phyloP scores from a whole-genome alignment of 495 filamentous ascomycete genomes.

The Penicillium roqueforti region DNA sequence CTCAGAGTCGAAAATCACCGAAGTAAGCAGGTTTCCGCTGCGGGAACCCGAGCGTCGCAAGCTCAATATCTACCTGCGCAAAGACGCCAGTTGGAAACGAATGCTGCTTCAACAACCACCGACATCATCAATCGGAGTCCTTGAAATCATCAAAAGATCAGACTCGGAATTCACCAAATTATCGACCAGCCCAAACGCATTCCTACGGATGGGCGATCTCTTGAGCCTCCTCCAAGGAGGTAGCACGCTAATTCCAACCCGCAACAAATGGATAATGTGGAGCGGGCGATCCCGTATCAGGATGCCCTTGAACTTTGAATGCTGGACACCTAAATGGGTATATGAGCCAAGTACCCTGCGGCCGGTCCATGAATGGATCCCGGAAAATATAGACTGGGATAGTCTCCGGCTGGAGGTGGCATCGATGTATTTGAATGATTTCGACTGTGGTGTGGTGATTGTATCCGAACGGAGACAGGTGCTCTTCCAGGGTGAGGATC shows the following conservation, averaged over 20 bases:
- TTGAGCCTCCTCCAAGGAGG: conserved; percentile 2
- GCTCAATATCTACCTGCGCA: not conserved
- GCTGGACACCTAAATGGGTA: conserved; percentile 4
- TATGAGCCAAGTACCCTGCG: conserved; percentile 1
- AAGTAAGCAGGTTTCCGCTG: conserved; percentile 8
- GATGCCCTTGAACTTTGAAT: conserved; percentile 5
- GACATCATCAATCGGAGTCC: conserved; percentile 5
- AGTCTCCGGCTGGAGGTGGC: conserved; percentile 9
- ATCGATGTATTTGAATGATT: conserved; percentile 8
- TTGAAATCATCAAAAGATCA: conserved; percentile 8
- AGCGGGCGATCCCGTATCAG: conserved; percentile 4
- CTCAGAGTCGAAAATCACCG: not conserved
- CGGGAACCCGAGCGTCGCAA: not conserved
- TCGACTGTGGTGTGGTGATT: conserved; percentile 7
- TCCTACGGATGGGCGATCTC: conserved; percentile 7
- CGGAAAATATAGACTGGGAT: conserved; percentile 9
- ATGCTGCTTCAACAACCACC: conserved; percentile 12
- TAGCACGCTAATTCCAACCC: conserved; percentile 5
- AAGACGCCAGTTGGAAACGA: conserved; percentile 12
- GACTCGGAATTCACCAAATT: conserved; percentile 8
- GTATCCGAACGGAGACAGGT: conserved; percentile 6
- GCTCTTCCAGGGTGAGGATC: conserved; percentile 6
- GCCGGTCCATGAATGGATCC: conserved; percentile 1
- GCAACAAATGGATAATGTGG: conserved; percentile 11
- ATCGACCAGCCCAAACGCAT: not conserved